These are phyloP conservation scores for Ambrosia trifida DNA, from an alignment of 129 eudicot genomes.

Conservation along the genomic window DNA sequence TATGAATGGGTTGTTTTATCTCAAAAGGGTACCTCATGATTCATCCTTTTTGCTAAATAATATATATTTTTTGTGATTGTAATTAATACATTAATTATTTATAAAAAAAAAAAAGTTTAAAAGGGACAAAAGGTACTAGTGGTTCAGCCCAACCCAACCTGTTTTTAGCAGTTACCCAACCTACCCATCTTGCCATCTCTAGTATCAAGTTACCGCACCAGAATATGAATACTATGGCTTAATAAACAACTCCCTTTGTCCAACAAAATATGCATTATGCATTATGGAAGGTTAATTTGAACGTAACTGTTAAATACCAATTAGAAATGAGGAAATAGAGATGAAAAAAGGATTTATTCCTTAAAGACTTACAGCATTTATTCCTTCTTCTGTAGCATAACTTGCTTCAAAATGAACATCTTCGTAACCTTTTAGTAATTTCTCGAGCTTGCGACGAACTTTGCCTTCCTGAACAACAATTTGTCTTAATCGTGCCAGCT, in stretches of 20 bases:
- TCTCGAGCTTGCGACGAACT: constrained; percentile 68
- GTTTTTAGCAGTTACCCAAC: not conserved
- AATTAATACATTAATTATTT: not conserved
- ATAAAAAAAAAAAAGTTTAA: not conserved
- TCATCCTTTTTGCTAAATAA: not conserved
- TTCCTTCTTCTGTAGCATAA: constrained; percentile 64
- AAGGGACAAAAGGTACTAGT: not conserved
- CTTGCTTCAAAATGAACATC: constrained; percentile 74
- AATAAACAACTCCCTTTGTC: too few species aligned
- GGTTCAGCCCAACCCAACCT: too few species aligned
- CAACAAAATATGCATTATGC: too few species aligned
- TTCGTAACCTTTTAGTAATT: constrained; percentile 48
- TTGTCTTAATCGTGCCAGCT: not conserved
- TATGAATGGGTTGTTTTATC: not conserved
- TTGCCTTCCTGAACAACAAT: constrained; percentile 61
- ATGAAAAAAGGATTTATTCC: too few species aligned
- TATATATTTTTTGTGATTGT: not conserved
- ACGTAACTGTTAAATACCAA: not conserved
- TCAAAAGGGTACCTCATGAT: not conserved
- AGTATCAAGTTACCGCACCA: not conserved
- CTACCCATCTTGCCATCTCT: not conserved
- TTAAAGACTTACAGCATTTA: constrained; percentile 59
- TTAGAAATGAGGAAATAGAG: not conserved
- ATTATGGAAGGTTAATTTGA: constrained; percentile 5
- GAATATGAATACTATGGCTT: not conserved